A percentile compares a stretch with the other conserved stretches of the same genome.
Evolutionary conservation across 345 rosid genomes (phyloP).

Genomic region (Stellera chamaejasme): DNA sequence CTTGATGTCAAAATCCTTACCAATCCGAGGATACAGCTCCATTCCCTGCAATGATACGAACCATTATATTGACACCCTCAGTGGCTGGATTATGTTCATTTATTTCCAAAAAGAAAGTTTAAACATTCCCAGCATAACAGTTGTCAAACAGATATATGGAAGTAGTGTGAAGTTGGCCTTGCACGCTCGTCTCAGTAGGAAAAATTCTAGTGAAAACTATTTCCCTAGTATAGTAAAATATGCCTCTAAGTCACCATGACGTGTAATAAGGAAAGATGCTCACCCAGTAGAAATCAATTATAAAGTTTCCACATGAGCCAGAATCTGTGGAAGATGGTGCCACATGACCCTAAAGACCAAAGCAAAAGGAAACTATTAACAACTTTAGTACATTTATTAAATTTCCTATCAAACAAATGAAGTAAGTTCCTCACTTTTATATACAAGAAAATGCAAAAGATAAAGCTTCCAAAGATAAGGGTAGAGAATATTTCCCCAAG

Average conservation of each 20-base stretch:
- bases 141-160: background rate
- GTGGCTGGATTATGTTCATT: too few relatives aligned
- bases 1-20: slow-evolving; percentile 92
- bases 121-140: too few relatives aligned
- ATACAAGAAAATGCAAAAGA: slow-evolving; percentile 82
- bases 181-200: too few relatives aligned
- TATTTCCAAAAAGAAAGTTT: too few relatives aligned
- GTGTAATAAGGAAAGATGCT: slow-evolving; percentile 17
- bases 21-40: slow-evolving; percentile 98
- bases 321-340: slow-evolving; percentile 95
- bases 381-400: too few relatives aligned
- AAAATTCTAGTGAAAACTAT: too few relatives aligned
- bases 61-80: too few relatives aligned
- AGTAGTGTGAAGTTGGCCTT: too few relatives aligned
- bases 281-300: slow-evolving; percentile 98
- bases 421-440: slow-evolving; percentile 53
- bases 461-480: slow-evolving; percentile 79
- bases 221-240: too few relatives aligned
- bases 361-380: background rate
- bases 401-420: too few relatives aligned
- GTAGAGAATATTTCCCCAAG: slow-evolving; percentile 95
- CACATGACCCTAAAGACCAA: slow-evolving; percentile 60
- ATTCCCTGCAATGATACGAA: slow-evolving; percentile 57
- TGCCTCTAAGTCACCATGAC: too few relatives aligned
- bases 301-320: slow-evolving; percentile 84